Base-by-base conservation (phyloP, 2,329 filamentous ascomycete genomes). In the Emmonsiellopsis sp. region DNA sequence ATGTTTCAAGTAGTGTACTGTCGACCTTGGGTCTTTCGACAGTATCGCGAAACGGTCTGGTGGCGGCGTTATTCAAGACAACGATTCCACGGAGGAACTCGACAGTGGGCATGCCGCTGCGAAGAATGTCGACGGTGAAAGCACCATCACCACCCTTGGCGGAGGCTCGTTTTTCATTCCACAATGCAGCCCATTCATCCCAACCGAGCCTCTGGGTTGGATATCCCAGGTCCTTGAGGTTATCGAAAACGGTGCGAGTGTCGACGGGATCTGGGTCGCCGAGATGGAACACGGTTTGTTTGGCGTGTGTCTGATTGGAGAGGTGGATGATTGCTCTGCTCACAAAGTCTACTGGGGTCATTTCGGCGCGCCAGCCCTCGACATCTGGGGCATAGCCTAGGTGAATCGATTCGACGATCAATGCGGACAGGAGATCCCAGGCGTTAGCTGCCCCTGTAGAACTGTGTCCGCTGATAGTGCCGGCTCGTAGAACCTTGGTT, bases 331-430 rank as follows among this genome's bases (percentile, higher is more conserved):
- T 87, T 3, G 86, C 82, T 58, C 82, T 83, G 70, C 83, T 87
- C 55, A 90, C 86, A 62, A 88, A 90, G 68, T 92, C 87, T 11
- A 89, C 87, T 0, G 87, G 87, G 0, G 87, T 90, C 87, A 91
- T 91, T 70, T 92, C 87, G 1, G 86, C 80, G 49, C 84, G 81
- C 87, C 87, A 92, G 42, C 83, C 83, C 49, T 85, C 77, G 3
- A 90, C 82, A 51, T 87, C 78, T 0, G 87, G 87, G 1, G 80
- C 80, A 59, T 80, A 79, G 5, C 86, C 86, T 3, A 91, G 76
- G 51, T 86, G 82, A 38, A 91, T 76, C 0, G 87, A 90, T 65
- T 91, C 87, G 1, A 90, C 84, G 30, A 91, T 78, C 53, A 92
- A 67, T 0, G 87, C 87, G 51, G 85, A 88, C 45, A 92, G 73